Evolutionary conservation across 176 grass and related monocot species (phyloP).

Genomic region (Poa pratensis): DNA sequence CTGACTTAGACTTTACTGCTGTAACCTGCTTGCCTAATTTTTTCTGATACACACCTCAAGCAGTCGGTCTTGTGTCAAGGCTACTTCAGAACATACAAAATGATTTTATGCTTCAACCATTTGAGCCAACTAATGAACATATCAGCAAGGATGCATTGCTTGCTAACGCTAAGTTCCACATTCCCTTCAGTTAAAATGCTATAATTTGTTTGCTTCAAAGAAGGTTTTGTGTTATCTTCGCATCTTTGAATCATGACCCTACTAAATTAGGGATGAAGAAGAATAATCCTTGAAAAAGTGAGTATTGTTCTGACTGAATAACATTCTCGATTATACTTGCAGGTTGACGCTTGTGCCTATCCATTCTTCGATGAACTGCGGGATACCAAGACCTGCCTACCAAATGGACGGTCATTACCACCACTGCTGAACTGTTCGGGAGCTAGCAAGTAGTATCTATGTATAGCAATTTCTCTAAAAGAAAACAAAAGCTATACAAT

Average conservation of each 20-base stretch:
- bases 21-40: slow-evolving; percentile 24
- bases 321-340: no score
- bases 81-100: slow-evolving; percentile 79
- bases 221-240: not conserved
- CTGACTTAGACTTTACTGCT: not conserved
- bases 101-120: slow-evolving; percentile 22
- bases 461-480: no score
- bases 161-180: not conserved
- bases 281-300: not conserved
- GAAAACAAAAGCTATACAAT: no score
- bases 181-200: not conserved
- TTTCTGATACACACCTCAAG: slow-evolving; percentile 57
- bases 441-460: no score
- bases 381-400: no score
- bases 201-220: not conserved
- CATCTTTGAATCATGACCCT: not conserved
- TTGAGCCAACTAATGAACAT: not conserved
- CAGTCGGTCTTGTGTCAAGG: slow-evolving; percentile 80
- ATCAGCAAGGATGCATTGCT: not conserved
- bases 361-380: no score
- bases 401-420: no score
- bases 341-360: no score
- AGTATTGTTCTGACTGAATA: no score
- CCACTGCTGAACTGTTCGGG: no score
- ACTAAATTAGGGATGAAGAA: slow-evolving; percentile 23